Percentiles rank a stretch among this genome's conserved stretches.
Conservation (phyloP, 2,329 filamentous ascomycete species). For the Pseudogymnoascus sp. region DNA sequence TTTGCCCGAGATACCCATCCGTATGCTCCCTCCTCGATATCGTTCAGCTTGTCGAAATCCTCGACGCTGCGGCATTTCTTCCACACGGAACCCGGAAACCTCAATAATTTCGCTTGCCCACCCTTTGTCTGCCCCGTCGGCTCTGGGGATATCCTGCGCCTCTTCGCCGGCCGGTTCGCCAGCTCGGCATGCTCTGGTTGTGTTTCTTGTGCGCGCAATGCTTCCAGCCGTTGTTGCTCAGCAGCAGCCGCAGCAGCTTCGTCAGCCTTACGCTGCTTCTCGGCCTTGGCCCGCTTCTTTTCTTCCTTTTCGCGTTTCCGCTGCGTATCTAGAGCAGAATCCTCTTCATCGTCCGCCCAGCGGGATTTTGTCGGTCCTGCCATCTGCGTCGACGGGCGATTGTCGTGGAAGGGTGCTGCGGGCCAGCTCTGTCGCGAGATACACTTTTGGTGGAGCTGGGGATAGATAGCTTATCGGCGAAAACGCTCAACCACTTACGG, state of each 20-base stretch:
- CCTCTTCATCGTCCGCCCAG: slow-evolving; percentile 82
- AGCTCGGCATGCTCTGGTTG: slow-evolving; percentile 26
- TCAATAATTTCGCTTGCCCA: slow-evolving; percentile 52
- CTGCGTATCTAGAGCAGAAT: slow-evolving; percentile 64
- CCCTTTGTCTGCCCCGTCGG: slow-evolving; percentile 26
- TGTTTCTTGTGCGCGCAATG: slow-evolving; percentile 24
- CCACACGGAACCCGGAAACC: slow-evolving; percentile 64
- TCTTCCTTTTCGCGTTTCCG: slow-evolving; percentile 79
- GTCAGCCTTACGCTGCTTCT: slow-evolving; percentile 66
- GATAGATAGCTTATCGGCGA: slow-evolving; percentile 7
- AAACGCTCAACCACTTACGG: neutral
- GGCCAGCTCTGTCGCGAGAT: neutral
- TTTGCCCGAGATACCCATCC: slow-evolving; percentile 84
- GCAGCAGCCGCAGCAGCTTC: slow-evolving; percentile 30
- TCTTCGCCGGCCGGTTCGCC: slow-evolving; percentile 53
- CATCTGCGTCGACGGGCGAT: neutral
- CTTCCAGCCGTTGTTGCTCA: slow-evolving; percentile 15
- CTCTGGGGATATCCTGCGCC: slow-evolving; percentile 42
- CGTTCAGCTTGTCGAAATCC: slow-evolving; percentile 86
- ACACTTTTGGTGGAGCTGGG: neutral
- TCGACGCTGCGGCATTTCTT: slow-evolving; percentile 67
- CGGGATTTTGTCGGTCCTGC: slow-evolving; percentile 47
- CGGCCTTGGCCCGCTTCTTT: slow-evolving; percentile 75
- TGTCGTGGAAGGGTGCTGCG: neutral
- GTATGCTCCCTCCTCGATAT: slow-evolving; percentile 96